phyloP scores from a whole-genome alignment of 176 grass and related monocot species.

The Oryza officinalis region DNA sequence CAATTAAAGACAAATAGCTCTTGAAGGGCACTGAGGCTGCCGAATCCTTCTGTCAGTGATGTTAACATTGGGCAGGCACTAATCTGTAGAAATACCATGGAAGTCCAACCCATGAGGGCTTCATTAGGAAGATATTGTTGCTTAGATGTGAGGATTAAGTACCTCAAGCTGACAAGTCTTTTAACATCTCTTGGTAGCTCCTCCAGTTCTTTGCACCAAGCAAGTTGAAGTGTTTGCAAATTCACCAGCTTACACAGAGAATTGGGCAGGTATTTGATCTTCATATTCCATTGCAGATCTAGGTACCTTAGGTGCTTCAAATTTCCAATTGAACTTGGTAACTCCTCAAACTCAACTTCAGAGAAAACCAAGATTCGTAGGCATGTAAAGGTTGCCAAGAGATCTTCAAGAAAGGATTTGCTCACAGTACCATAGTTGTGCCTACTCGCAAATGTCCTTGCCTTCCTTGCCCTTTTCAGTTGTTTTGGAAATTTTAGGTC shows the following conservation, averaged over 20 bases:
- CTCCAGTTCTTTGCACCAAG: neutral
- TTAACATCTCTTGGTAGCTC: neutral
- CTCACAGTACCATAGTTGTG: neutral
- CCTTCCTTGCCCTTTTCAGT: neutral
- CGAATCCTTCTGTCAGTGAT: slow-evolving; percentile 7
- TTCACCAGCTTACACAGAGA: slow-evolving; percentile 7
- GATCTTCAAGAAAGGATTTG: slow-evolving; percentile 10
- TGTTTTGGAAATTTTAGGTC: neutral
- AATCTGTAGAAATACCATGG: neutral
- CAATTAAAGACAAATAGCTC: neutral
- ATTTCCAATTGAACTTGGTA: slow-evolving; percentile 4
- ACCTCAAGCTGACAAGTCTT: neutral
- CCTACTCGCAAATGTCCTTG: slow-evolving; percentile 9
- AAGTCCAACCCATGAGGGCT: neutral
- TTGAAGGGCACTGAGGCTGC: neutral
- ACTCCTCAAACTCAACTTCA: neutral
- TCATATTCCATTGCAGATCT: neutral
- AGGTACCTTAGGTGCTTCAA: slow-evolving; percentile 16
- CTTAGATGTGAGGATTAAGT: neutral
- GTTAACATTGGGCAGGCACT: neutral
- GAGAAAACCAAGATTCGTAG: slow-evolving; percentile 4
- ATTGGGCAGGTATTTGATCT: slow-evolving; percentile 22
- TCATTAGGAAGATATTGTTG: neutral
- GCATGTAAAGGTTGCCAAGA: neutral
- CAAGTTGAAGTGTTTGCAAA: neutral